Evolutionary conservation across 768 basidiomycete species (phyloP), one percentile per base, ranked within the genome.

Genomic region (Chalciporus piperatus): DNA sequence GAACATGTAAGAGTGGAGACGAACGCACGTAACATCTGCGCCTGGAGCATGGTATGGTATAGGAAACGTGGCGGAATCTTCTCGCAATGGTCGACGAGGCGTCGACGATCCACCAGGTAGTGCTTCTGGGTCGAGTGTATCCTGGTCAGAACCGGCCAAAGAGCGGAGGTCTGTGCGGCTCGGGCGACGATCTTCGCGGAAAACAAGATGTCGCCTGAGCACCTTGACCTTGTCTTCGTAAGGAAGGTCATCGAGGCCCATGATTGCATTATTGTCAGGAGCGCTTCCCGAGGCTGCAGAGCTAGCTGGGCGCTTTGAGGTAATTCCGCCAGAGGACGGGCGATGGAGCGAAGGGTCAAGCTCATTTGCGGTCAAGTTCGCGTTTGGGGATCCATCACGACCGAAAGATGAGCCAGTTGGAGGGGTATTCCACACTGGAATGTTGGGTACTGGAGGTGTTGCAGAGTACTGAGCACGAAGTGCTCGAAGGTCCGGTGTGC

Each of bases 21-120:
- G 47, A 40, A 81, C 92, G 75, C 76, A 94, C 92, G 94, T 97
- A 54, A 95, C 83, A 64, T 97, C 94, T 23, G 88, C 92, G 28
- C 94, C 94, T 16, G 81, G 85, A 4, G 89, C 85, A 69, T 92
- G 76, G 65, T 92, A 96, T 1, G 88, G 88, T 40, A 96, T 85
- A n/a, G 91, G 86, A 62, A 96, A 97, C 1, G 82, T 71, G 48
- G 92, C 89, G 0, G 80, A 73, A 30, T 80, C 77, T 48, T 85
- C 80, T 62, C 56, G 59, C 8, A 62, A 59, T 59, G 16, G 48
- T 39, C 48, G 70, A 58, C 54, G 64, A 32, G 60, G 73, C 0
- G 59, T 54, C 2, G 65, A 66, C 6, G 65, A 60, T 16, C 51
- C 60, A 8, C 53, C 58, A 25, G 66, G 59, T 13, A 67, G 50